Evolutionary conservation across 768 basidiomycete species (phyloP), one percentile per base, ranked within the genome.

Genomic region (Clitopilus passeckerianus): DNA sequence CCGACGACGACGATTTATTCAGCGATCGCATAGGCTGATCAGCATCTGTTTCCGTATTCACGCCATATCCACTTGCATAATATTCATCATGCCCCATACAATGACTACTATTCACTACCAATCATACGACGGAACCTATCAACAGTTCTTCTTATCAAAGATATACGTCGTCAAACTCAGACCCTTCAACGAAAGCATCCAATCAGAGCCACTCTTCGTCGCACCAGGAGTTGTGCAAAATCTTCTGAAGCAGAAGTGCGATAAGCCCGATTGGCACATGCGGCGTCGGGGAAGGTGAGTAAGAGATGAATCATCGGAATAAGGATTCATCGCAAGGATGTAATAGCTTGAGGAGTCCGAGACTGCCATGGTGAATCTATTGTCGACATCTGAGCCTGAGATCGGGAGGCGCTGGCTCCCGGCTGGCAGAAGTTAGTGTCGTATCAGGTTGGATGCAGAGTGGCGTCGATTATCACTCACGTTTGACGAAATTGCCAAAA

Each of bases 401-500:
- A 75, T 70, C 1, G 66, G 66, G 18, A 63, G 70, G 14, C 72
- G 70, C 57, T 75, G 72, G n/a, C 70, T 73, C n/a, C 74, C 74
- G 56, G 74, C 74, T 75, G 34, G 33, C 46, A 34, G 12, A 8
- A 44, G 6, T 9, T 6, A 18, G 15, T n/a, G n/a, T 50, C 22
- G 5, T 24, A 44, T 53, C 6, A 23, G 41, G n/a, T 7, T 30
- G 23, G 12, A 57, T 30, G 34, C 22, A 53, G 23, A 16, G n/a
- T 16, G 0, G 18, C 16, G 20, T 15, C 16, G 37, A 8, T 1
- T 1, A 10, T 15, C 5, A 60, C 72, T 60, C 57, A 75, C 75
- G 74, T 67, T 74, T 75, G 15, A 76, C 71, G 53, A 75, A 76
- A 60, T 75, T 75, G 0, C 74, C 73, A 34, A 76, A 75, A 54